A percentile compares a stretch with the other conserved stretches of the same genome.
phyloP scores from a whole-genome alignment of 805 yeast genomes.

The Candida xiaguanensis region DNA sequence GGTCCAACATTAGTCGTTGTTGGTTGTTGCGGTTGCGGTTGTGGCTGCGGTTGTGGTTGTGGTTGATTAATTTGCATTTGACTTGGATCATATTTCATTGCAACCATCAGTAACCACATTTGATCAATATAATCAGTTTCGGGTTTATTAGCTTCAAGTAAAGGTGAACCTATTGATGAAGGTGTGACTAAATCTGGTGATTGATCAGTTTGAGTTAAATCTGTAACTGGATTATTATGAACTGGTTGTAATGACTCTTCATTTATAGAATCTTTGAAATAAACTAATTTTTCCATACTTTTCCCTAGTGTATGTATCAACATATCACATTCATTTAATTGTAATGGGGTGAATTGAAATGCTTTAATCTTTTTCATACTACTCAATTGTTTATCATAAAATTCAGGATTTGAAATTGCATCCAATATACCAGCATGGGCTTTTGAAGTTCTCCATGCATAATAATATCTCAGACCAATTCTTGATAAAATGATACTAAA shows the following conservation, averaged over 20 bases:
- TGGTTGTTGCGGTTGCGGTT: not conserved
- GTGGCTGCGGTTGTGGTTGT: not conserved
- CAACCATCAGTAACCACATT: constrained; percentile 25
- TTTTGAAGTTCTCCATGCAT: constrained; percentile 62
- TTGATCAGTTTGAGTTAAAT: no score
- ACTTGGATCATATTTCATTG: constrained; percentile 16
- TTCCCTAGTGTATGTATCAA: constrained; percentile 4
- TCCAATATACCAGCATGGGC: constrained; percentile 43
- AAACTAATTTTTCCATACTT: constrained; percentile 4
- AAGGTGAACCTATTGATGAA: constrained; percentile 6
- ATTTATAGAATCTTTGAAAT: constrained; percentile 9
- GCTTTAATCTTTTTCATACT: constrained; percentile 10
- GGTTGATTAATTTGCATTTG: constrained; percentile 2
- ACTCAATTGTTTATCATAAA: constrained; percentile 6
- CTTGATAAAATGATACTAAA: constrained; percentile 22
- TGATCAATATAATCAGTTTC: constrained; percentile 19
- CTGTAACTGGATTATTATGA: not conserved
- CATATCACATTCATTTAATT: constrained; percentile 10
- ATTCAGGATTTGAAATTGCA: constrained; percentile 2
- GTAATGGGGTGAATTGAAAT: constrained; percentile 15
- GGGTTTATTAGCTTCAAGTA: not conserved
- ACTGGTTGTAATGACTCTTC: not conserved
- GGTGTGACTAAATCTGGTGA: not conserved
- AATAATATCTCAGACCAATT: constrained; percentile 53
- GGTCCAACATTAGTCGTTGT: not conserved